These are phyloP conservation scores for Glomus cerebriforme DNA, from an alignment of 192 early-diverging fungal genomes.

Conservation along the genomic window DNA sequence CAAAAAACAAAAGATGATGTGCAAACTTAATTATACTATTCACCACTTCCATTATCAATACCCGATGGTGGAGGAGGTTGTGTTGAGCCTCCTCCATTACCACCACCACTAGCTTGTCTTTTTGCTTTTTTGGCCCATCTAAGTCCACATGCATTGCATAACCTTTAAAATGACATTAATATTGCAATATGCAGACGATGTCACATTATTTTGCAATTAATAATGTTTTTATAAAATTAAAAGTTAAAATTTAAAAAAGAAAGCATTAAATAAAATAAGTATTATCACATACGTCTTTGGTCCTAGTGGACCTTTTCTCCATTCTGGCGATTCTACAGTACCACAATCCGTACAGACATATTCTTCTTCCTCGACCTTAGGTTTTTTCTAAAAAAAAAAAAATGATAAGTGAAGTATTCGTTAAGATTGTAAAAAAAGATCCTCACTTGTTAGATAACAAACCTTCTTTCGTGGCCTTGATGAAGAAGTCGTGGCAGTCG, in stretches of 20 bases:
- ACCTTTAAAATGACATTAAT: constrained; percentile 32
- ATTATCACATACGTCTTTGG: constrained; percentile 48
- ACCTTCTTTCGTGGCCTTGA: constrained; percentile 11
- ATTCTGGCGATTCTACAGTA: constrained; percentile 53
- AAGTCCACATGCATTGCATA: constrained; percentile 53
- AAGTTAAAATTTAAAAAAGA: background rate
- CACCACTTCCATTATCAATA: background rate
- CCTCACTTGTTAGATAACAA: background rate
- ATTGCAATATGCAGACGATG: background rate
- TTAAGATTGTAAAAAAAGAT: background rate
- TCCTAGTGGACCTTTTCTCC: constrained; percentile 50
- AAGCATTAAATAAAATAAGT: background rate
- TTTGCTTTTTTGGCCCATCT: constrained; percentile 40
- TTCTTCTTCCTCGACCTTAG: constrained; percentile 43
- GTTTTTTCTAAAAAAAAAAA: constrained; percentile 35
- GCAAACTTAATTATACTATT: background rate
- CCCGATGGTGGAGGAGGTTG: background rate
- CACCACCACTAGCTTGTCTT: constrained; percentile 16
- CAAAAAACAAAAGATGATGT: background rate
- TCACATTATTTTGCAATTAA: background rate
- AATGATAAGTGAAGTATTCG: background rate
- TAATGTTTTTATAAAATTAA: constrained; percentile 5
- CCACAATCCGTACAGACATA: constrained; percentile 55
- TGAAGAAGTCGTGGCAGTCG: background rate
- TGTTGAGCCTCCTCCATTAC: background rate